Base-by-base conservation (phyloP, 208 protist genomes). In the Spongospora subterranea region DNA sequence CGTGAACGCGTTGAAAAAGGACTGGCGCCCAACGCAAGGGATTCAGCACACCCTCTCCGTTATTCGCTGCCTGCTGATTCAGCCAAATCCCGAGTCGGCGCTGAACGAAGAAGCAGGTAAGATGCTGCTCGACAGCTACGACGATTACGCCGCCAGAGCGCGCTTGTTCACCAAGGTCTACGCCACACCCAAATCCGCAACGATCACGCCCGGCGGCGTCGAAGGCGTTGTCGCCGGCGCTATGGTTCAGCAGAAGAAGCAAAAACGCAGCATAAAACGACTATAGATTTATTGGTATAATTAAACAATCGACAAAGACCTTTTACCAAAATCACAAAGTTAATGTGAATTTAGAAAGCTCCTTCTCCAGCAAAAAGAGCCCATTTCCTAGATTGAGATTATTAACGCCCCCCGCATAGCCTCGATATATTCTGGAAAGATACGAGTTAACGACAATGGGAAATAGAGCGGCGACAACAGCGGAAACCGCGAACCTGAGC, bases 61-160 rank as follows among this genome's bases (percentile, higher is more conserved):
- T 11, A 93, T 97, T 76, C 94, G 95, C 90, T 99, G 98, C 93
- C 95, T 99, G 13, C 94, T 99, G 46, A 98, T 99, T 91, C 95
- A 97, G 77, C 98, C 98, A 45, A 99, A 99, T 95, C 96, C 98
- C 0, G 98, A 98, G 93, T 99, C 97, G 45, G 98, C 98, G 0
- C 93, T 99, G 0, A 99, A 99, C 93, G 98, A 99, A 91, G 98
- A 99, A 91, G 98, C 98, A 0, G 98, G 97, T 0, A 95, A 97
- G 54, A 94, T 99, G 46, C 93, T 99, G 1, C 93, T 99, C 50
- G 98, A 99, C 93, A 96, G 98, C 82, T 99, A 98, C 77, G 77
- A 94, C 0, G 90, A 60, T n/a, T 94, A 93, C 66, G 35, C 41
- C 13, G 53, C 89, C 43, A 43, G 93, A 0, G 93, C 93, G 0